Evolutionary conservation across 2,329 filamentous ascomycete genomes (phyloP).

Genomic region (Fusarium mundagurra): DNA sequence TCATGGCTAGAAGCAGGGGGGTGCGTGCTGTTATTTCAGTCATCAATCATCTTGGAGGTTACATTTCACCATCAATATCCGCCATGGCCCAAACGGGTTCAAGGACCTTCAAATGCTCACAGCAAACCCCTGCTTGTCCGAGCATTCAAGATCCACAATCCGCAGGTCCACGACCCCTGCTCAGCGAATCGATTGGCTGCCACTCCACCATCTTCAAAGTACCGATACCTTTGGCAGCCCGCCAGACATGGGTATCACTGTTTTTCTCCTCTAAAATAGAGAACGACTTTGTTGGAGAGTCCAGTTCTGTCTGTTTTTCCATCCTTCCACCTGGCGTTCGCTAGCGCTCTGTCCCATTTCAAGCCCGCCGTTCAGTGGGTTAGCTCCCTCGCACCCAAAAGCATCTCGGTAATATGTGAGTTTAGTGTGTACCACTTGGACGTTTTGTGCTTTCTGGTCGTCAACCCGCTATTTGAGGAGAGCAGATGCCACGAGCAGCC

Average conservation of each 20-base stretch:
- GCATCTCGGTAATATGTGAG: background rate
- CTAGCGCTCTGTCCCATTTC: slow-evolving; percentile 40
- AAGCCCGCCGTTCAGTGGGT: slow-evolving; percentile 32
- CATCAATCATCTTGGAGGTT: slow-evolving; percentile 27
- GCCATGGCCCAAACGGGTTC: slow-evolving; percentile 36
- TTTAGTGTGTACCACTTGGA: background rate
- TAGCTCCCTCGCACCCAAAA: slow-evolving; percentile 16
- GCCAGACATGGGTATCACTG: background rate
- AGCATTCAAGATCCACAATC: slow-evolving; percentile 37
- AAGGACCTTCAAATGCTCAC: slow-evolving; percentile 39
- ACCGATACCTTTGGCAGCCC: slow-evolving; percentile 33
- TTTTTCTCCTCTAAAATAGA: slow-evolving; percentile 13
- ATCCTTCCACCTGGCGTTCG: slow-evolving; percentile 39
- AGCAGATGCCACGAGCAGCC: background rate
- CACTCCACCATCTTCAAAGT: slow-evolving; percentile 35
- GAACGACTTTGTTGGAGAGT: slow-evolving; percentile 11
- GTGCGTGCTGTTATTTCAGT: slow-evolving; percentile 32
- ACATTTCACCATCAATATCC: slow-evolving; percentile 33
- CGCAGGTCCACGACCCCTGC: slow-evolving; percentile 41
- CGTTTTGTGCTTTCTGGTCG: background rate
- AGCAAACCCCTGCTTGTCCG: slow-evolving; percentile 38
- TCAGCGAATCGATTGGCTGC: slow-evolving; percentile 39
- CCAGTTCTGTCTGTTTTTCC: slow-evolving; percentile 38
- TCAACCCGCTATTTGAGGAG: background rate
- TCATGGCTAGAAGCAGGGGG: slow-evolving; percentile 5